Evolutionary conservation across 352 stramenopile species (phyloP), one percentile per base, ranked within the genome.

Genomic region (Phytopythium helicoides): DNA sequence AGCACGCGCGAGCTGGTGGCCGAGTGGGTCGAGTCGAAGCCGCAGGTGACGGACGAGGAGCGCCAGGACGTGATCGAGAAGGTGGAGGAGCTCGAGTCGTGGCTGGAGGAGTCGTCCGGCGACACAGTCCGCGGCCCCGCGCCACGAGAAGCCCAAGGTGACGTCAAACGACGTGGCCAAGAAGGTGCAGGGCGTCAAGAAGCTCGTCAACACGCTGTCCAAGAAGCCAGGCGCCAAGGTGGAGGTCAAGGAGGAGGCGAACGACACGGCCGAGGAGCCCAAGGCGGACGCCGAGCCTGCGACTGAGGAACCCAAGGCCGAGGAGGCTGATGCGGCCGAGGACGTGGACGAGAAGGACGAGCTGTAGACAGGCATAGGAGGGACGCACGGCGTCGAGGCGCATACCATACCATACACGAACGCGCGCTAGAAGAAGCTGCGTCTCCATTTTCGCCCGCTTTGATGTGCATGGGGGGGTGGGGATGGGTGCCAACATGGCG

Each of bases 41-140:
- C 85, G 35, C 81, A 91, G 52, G 80, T 98, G 39, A 96, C 86
- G n/a, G 84, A 95, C n/a, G 79, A 95, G 23, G 93, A 97, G 68
- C 84, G 87, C 31, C 67, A 64, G 23, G 88, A 97, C 23, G 81
- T 97, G 14, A 28, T 87, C n/a, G 81, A 86, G 37, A 95, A 95
- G 63, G 68, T 97, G 3, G 76, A 82, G 22, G 81, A 94, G 48
- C 72, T 94, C 26, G 71, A 84, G 39, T 73, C 67, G 45, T 97
- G 88, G 89, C 60, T 98, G 37, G 75, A 73, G 2, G 76, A 91
- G 23, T 81, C 90, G 23, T 81, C 86, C n/a, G 47, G 64, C 75
- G 23, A 81, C 85, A 54, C 86, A 94, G 56, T 72, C 68, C 35
- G 75, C 91, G 38, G 52, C 71, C 3, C 68, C 76, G 1, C 80